These are phyloP conservation scores for Pseudovirgaria hyperparasitica DNA, from an alignment of 2,329 filamentous ascomycete genomes.

Conservation along the genomic window DNA sequence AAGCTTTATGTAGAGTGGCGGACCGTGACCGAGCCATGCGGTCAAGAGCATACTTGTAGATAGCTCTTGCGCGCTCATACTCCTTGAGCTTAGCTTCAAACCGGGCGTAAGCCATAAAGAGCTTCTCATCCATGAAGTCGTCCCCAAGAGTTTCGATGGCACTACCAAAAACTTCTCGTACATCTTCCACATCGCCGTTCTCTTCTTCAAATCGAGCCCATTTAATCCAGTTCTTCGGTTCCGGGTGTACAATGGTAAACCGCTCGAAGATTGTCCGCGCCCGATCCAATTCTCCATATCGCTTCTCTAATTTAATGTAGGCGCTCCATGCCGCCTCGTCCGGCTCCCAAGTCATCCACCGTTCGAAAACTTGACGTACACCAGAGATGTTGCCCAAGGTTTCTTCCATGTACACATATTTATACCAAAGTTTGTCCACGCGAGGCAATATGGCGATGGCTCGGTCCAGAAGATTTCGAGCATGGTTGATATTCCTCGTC, in stretches of 20 bases:
- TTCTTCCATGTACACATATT: slow-evolving; percentile 98
- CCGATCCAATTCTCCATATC: slow-evolving; percentile 82
- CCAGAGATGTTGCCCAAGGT: slow-evolving; percentile 90
- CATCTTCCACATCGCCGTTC: slow-evolving; percentile 78
- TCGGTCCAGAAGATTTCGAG: slow-evolving; percentile 83
- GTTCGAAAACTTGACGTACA: slow-evolving; percentile 85
- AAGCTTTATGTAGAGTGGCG: slow-evolving; percentile 75
- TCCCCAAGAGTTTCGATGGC: slow-evolving; percentile 86
- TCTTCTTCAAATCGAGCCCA: slow-evolving; percentile 98
- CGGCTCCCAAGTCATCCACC: slow-evolving; percentile 98
- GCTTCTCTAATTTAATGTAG: slow-evolving; percentile 94
- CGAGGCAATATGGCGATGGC: slow-evolving; percentile 86
- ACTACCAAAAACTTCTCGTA: slow-evolving; percentile 79
- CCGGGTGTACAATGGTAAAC: slow-evolving; percentile 86
- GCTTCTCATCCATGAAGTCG: slow-evolving; percentile 88
- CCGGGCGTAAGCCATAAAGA: slow-evolving; percentile 91
- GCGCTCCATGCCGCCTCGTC: slow-evolving; percentile 91
- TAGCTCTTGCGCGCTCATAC: slow-evolving; percentile 82
- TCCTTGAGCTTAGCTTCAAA: slow-evolving; percentile 94
- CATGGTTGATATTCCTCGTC: slow-evolving; percentile 88
- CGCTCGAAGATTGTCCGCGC: slow-evolving; percentile 82
- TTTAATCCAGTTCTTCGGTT: slow-evolving; percentile 95
- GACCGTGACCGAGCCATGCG: slow-evolving; percentile 81
- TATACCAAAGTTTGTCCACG: slow-evolving; percentile 97
- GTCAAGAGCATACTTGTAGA: slow-evolving; percentile 94